Evolutionary conservation across 371 early-diverging fungal genomes (phyloP), one percentile per base, ranked within the genome.

Genomic region (Lichtheimia hyalospora): DNA sequence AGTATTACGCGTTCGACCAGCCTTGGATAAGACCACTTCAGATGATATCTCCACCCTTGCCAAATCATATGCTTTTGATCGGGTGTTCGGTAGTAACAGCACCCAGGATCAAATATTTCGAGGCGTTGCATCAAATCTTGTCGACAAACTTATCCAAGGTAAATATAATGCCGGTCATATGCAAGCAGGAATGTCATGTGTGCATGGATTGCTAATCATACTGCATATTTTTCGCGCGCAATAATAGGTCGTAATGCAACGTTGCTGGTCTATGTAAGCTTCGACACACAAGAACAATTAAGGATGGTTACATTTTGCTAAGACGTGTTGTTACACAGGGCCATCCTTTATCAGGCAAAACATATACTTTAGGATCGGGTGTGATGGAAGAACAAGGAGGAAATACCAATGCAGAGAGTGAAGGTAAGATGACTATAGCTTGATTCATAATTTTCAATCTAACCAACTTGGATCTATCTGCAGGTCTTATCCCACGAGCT

Each of bases 311-410:
- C 21, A 46, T 18, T 46, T 46, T 46, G 21, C n/a, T 21, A 25
- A 41, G 16, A 52, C 40, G 25, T 27, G 13, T 13, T 15, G 54
- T 44, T 34, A 18, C 43, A 60, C 63, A 81, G 81, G 81, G 92
- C 14, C 94, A 98, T 82, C 93, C 94, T 12, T 93, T 94, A 6
- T 92, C 94, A 27, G 99, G 99, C 46, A 99, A 99, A 82, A 99
- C 99, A 7, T 96, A 93, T 67, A 99, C 99, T 15, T 99, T 99
- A 97, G 95, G 96, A 52, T 93, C 94, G 20, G 34, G 27, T 7
- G 16, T 49, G 27, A 41, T 34, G 25, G 44, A 40, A 16, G 89
- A 82, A 14, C 73, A 84, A 14, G 34, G 34, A 34, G 34, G 34
- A 34, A 87, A 91, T 58, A 87, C 74, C 12, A 57, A 64, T 24